Conservation (phyloP, 495 filamentous ascomycete genomes). For the Penicillium tannophilum region DNA sequence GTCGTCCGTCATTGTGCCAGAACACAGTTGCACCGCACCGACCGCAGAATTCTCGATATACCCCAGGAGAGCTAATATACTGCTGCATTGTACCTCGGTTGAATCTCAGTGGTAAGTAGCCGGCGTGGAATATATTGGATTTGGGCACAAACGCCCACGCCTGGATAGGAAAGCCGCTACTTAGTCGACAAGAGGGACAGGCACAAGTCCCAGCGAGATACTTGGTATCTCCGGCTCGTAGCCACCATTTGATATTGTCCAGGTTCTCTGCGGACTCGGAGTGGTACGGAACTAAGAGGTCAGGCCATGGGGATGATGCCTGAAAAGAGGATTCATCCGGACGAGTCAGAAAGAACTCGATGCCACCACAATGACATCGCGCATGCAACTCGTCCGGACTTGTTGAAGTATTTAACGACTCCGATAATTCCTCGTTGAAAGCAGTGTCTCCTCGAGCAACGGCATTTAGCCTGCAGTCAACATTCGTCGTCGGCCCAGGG, state of each 20-base stretch:
- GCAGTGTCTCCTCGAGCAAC: background rate
- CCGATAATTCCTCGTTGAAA: background rate
- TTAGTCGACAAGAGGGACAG: constrained; percentile 63
- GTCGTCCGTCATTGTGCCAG: constrained; percentile 60
- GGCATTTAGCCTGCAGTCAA: constrained; percentile 23
- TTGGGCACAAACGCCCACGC: constrained; percentile 69
- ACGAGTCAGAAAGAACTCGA: constrained; percentile 46
- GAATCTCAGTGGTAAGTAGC: constrained; percentile 45
- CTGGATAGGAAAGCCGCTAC: constrained; percentile 67
- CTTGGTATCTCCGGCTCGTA: constrained; percentile 41
- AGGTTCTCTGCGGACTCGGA: constrained; percentile 39
- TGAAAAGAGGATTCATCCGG: constrained; percentile 43
- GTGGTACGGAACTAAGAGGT: constrained; percentile 54
- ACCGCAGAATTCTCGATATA: constrained; percentile 64
- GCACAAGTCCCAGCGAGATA: constrained; percentile 69
- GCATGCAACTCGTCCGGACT: constrained; percentile 29
- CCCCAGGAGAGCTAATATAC: constrained; percentile 56
- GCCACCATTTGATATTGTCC: constrained; percentile 56
- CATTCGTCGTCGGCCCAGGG: constrained; percentile 14
- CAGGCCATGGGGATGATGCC: constrained; percentile 52
- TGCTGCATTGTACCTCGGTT: constrained; percentile 47
- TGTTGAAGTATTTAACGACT: background rate
- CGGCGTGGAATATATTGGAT: constrained; percentile 55
- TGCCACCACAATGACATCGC: constrained; percentile 45
- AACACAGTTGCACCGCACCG: constrained; percentile 68